Conservation (phyloP, 2,329 filamentous ascomycete species). For the Fusarium pilosicola region DNA sequence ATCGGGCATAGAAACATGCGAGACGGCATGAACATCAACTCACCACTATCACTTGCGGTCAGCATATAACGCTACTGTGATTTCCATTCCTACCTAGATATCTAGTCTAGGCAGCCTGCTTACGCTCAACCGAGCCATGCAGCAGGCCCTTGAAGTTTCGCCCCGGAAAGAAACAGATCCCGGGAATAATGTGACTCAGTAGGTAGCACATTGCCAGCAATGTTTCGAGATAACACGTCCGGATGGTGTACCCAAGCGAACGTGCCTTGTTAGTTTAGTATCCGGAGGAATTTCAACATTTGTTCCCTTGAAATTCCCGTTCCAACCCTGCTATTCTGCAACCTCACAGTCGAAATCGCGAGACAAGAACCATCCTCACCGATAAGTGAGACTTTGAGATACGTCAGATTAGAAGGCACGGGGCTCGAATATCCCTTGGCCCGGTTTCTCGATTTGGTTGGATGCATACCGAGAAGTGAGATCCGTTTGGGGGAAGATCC, state of each 20-base stretch:
- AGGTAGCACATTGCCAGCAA: constrained; percentile 1
- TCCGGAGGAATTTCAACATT: background rate
- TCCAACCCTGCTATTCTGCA: constrained; percentile 18
- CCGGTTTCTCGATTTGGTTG: constrained; percentile 12
- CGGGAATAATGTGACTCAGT: constrained; percentile 13
- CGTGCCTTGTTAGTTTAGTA: background rate
- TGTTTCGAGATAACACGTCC: constrained; percentile 13
- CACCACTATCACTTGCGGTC: constrained; percentile 1
- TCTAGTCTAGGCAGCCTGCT: constrained; percentile 9
- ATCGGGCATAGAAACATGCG: constrained; percentile 2
- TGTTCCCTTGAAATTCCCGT: constrained; percentile 4
- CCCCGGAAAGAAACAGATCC: constrained; percentile 2
- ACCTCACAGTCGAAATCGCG: background rate
- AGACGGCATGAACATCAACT: background rate
- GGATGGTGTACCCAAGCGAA: constrained; percentile 25
- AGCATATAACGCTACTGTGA: constrained; percentile 10
- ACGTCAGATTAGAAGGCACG: constrained; percentile 1
- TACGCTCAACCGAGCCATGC: constrained; percentile 4
- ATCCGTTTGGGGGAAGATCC: constrained; percentile 6
- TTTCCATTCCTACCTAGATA: background rate
- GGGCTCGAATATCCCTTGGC: constrained; percentile 2
- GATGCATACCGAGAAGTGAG: constrained; percentile 19
- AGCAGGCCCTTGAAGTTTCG: constrained; percentile 5
- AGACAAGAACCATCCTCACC: background rate
- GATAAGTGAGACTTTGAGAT: constrained; percentile 23